These are phyloP conservation scores for Xylariaceae sp. DNA, from an alignment of 2,329 filamentous ascomycete species.

Conservation along the genomic window DNA sequence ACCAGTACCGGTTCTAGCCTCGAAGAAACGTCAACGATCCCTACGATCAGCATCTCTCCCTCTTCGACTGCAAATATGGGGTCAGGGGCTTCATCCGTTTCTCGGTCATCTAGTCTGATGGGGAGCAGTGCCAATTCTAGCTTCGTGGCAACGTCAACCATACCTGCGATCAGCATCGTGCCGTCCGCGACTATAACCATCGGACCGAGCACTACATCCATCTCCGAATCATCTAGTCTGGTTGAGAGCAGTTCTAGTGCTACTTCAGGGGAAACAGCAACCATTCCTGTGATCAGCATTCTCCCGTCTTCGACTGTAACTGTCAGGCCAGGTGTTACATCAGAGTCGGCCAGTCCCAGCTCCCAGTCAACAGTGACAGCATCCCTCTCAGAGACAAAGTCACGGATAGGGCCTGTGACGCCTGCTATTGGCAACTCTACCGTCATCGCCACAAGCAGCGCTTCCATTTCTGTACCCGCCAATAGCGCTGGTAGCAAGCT, in stretches of 20 bases:
- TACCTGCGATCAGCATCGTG: constrained; percentile 18
- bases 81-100: constrained; percentile 9
- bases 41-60: too few species aligned
- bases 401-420: constrained; percentile 1
- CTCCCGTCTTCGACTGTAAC: constrained; percentile 23
- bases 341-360: not conserved
- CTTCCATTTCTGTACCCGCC: not conserved
- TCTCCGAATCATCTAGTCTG: not conserved
- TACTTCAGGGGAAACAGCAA: constrained; percentile 6
- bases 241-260: too few species aligned
- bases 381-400: not conserved
- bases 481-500: not conserved
- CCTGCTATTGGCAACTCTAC: constrained; percentile 8
- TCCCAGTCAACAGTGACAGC: constrained; percentile 4
- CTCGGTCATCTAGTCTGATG: constrained; percentile 20
- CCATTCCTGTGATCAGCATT: constrained; percentile 22
- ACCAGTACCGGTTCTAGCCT: not conserved
- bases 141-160: constrained; percentile 10
- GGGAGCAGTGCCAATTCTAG: constrained; percentile 10
- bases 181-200: constrained; percentile 15
- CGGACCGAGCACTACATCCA: not conserved
- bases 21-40: not conserved
- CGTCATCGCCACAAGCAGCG: constrained; percentile 1
- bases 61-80: too few species aligned
- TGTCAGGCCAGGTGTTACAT: not conserved